Evolutionary conservation across 2,329 filamentous ascomycete species (phyloP), one percentile per base, ranked within the genome.

Genomic region (Aspergillus fischeri): DNA sequence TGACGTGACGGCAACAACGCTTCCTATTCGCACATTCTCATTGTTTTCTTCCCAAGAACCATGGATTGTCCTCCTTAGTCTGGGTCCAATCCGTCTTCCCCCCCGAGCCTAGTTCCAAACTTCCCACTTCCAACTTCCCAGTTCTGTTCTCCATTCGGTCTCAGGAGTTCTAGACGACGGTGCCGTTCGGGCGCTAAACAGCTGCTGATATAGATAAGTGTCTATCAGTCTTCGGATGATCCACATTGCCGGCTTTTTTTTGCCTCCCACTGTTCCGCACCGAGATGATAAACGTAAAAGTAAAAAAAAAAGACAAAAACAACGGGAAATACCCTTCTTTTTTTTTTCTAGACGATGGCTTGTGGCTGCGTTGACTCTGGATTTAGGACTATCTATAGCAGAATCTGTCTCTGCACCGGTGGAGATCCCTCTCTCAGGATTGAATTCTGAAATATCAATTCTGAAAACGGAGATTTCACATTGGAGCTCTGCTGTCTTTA

Each of bases 151-250:
- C 52, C 44, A 32, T 21, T 49, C 7, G 28, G 28, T 29, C 21
- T 47, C 11, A 47, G 21, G 21, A 24, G 21, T 44, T 51, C 49
- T 51, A 48, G 49, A 49, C 47, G 52, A 35, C 50, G 59, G 56
- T 62, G 53, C 54, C 52, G 57, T 52, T 59, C 62, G 61, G 62
- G 60, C 60, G 54, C 62, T 63, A 64, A 58, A 35, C 32, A 35
- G 32, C 4, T 35, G 32, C 32, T 35, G 32, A 35, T 35, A 35
- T 35, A 14, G 32, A 35, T 35, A 17, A 35, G 32, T 35, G 32
- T 17, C 11, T 35, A 35, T 35, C 32, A 35, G 32, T 35, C 32
- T 17, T 35, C 32, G 14, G 32, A 35, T 35, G 32, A 35, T 35
- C 32, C 32, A 35, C 32, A 35, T 35, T 7, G 32, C 32, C 32